Evolutionary conservation across 257 asterid species (phyloP).

Genomic region (Lithospermum erythrorhizon): DNA sequence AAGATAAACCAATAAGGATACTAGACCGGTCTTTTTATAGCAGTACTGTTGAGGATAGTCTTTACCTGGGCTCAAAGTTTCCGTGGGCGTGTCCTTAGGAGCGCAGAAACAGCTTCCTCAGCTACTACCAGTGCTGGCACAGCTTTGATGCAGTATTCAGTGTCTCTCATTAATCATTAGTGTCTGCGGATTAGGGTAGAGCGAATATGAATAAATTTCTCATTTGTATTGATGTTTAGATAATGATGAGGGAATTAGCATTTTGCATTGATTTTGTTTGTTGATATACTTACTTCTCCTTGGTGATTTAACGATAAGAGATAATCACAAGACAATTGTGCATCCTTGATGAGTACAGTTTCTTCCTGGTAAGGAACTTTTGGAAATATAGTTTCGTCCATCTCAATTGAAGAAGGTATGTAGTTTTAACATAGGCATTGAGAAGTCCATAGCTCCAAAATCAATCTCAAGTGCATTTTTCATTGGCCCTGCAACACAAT

Average conservation of each 20-base stretch:
- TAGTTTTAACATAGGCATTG: slow-evolving; percentile 48
- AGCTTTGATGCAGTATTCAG: slow-evolving; percentile 59
- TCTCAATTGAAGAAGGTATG: slow-evolving; percentile 72
- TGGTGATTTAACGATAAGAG: slow-evolving; percentile 60
- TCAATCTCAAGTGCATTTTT: slow-evolving; percentile 75
- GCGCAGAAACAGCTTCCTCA: slow-evolving; percentile 47
- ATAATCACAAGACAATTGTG: slow-evolving; percentile 67
- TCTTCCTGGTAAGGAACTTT: slow-evolving; percentile 59
- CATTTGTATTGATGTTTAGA: too few species aligned
- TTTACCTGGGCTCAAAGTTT: slow-evolving; percentile 67
- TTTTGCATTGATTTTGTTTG: neutral
- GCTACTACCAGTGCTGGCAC: slow-evolving; percentile 63
- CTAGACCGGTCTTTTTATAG: neutral
- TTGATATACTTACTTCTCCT: slow-evolving; percentile 52
- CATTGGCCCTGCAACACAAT: slow-evolving; percentile 64
- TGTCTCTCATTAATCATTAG: slow-evolving; percentile 77
- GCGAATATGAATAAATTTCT: slow-evolving; percentile 1
- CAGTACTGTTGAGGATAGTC: slow-evolving; percentile 1
- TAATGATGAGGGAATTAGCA: neutral
- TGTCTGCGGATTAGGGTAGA: slow-evolving; percentile 47
- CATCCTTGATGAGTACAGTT: slow-evolving; percentile 22
- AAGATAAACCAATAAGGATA: neutral
- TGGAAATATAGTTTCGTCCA: slow-evolving; percentile 52
- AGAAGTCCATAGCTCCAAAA: slow-evolving; percentile 73
- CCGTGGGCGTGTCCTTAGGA: slow-evolving; percentile 62